Percentiles rank a stretch among this genome's conserved stretches.
phyloP scores from a whole-genome alignment of 148 eudicot genomes.

The Rhododendron williamsianum region DNA sequence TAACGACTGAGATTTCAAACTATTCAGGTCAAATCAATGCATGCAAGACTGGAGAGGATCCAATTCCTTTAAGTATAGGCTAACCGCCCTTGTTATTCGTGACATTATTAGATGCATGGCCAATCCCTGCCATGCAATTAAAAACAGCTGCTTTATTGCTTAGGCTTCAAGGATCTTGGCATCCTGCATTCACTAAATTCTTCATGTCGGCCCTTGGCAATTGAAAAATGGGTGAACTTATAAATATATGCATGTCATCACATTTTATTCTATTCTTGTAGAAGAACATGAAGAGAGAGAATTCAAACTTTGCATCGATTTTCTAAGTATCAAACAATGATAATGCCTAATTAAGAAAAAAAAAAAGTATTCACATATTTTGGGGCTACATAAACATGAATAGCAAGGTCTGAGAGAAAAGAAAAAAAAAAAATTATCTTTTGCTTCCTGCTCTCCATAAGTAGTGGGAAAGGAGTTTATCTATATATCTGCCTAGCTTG shows the following conservation, averaged over 20 bases:
- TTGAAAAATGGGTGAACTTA: not conserved
- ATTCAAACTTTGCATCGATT: not conserved
- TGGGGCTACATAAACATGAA: no score
- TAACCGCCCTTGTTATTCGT: not conserved
- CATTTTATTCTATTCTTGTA: not conserved
- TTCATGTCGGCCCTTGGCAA: not conserved
- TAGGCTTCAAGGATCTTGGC: not conserved
- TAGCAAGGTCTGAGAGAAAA: no score
- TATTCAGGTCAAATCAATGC: not conserved
- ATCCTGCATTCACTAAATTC: not conserved
- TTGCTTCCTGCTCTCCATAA: not conserved
- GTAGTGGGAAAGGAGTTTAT: conserved; percentile 5
- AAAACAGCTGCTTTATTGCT: not conserved
- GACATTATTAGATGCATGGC: not conserved
- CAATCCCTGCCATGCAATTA: not conserved
- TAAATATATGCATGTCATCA: not conserved
- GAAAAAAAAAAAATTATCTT: no score
- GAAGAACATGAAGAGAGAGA: not conserved
- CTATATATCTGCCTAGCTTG: not conserved
- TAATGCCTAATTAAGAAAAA: not conserved
- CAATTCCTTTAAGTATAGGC: not conserved
- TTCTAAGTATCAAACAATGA: not conserved
- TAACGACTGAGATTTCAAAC: not conserved
- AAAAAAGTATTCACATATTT: not conserved
- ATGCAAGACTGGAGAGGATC: not conserved